Percentiles rank a stretch among this genome's conserved stretches.
phyloP scores from a whole-genome alignment of 176 grass and related monocot species.

The Triticum timopheevii region DNA sequence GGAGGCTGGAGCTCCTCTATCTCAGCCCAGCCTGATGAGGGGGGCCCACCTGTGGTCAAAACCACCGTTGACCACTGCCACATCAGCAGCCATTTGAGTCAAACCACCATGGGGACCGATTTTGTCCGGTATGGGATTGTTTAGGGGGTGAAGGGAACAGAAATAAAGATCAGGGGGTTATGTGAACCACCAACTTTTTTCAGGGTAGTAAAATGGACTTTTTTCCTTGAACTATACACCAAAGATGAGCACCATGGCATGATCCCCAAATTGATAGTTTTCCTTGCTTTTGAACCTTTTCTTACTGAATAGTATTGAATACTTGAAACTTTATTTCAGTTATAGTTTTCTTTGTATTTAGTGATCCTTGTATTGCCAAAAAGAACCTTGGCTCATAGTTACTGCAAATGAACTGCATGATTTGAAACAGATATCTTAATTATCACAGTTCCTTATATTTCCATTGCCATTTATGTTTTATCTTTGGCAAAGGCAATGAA shows the following conservation, averaged over 20 bases:
- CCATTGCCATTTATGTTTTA: background rate
- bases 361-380: background rate
- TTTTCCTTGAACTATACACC: background rate
- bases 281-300: conserved; percentile 3
- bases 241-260: background rate
- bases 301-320: conserved; percentile 6
- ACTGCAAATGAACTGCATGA: background rate
- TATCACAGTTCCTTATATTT: background rate
- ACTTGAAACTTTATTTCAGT: background rate
- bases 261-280: background rate
- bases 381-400: background rate
- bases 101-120: no score
- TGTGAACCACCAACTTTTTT: no score
- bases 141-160: no score
- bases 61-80: no score
- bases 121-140: no score
- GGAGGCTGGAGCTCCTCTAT: no score
- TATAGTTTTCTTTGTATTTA: background rate
- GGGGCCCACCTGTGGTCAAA: no score
- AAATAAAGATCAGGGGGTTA: no score
- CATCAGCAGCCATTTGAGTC: no score
- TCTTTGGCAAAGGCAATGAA: conserved; percentile 12
- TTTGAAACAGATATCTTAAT: background rate
- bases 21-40: no score
- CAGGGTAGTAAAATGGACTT: no score